These are phyloP conservation scores for Dothidotthia symphoricarpi DNA, from an alignment of 2,329 filamentous ascomycete genomes.

Conservation along the genomic window DNA sequence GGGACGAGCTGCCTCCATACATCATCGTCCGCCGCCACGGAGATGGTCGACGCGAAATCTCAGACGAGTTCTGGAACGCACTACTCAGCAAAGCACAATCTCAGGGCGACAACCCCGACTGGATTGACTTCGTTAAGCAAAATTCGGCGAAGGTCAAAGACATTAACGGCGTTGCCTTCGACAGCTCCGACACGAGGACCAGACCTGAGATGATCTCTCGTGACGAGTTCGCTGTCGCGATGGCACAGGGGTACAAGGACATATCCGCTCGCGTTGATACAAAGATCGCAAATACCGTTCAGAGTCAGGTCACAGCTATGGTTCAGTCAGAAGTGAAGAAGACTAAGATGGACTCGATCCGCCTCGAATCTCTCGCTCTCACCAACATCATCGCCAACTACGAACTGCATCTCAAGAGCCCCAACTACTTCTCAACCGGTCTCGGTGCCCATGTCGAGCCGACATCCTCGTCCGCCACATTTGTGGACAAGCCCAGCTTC, in stretches of 20 bases:
- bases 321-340: conserved; percentile 28
- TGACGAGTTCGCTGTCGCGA: conserved; percentile 50
- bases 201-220: conserved; percentile 41
- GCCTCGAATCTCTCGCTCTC: conserved; percentile 32
- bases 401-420: conserved; percentile 36
- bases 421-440: conserved; percentile 72
- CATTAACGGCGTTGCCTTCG: conserved; percentile 16
- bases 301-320: conserved; percentile 17
- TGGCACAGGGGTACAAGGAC: conserved; percentile 22
- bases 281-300: conserved; percentile 21
- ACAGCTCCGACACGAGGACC: conserved; percentile 5
- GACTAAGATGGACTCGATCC: conserved; percentile 33
- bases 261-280: conserved; percentile 24
- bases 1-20: conserved; percentile 51
- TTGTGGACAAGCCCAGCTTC: conserved; percentile 15
- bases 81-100: conserved; percentile 56
- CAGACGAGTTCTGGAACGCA: conserved; percentile 65
- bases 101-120: conserved; percentile 46
- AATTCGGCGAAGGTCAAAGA: conserved; percentile 47
- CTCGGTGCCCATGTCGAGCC: conserved; percentile 66
- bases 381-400: conserved; percentile 34
- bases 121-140: conserved; percentile 54
- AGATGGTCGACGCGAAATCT: conserved; percentile 55
- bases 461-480: conserved; percentile 57
- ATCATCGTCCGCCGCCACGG: conserved; percentile 56